Conservation (phyloP, 129 eudicot genomes). For the Tagetes erecta region DNA sequence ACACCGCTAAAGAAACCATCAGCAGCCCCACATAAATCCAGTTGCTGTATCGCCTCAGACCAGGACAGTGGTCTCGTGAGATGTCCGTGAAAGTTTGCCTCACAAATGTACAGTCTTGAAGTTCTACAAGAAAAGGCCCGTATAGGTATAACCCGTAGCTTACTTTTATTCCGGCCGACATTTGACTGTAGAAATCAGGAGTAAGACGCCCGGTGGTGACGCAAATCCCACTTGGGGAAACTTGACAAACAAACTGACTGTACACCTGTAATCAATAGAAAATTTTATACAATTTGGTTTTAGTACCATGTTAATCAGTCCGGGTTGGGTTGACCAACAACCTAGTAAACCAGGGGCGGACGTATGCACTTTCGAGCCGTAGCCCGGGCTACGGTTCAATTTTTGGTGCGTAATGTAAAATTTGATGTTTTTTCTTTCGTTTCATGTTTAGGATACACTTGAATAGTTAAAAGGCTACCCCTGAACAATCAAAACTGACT, state of each 20-base stretch:
- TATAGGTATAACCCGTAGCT: constrained; percentile 68
- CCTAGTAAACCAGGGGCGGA: too few species aligned
- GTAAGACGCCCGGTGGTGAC: constrained; percentile 80
- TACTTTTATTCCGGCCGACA: constrained; percentile 70
- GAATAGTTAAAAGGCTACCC: too few species aligned
- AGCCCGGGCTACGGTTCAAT: too few species aligned
- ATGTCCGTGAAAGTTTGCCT: constrained; percentile 66
- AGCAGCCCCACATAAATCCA: constrained; percentile 76
- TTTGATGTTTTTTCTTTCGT: too few species aligned
- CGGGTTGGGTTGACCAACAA: too few species aligned
- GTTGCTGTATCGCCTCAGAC: constrained; percentile 58
- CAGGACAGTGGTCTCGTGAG: constrained; percentile 61
- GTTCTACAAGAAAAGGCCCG: constrained; percentile 75
- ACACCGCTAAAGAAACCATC: constrained; percentile 74
- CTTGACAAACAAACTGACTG: constrained; percentile 70
- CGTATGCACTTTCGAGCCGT: too few species aligned
- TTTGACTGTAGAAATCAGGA: constrained; percentile 69
- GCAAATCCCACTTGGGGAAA: constrained; percentile 66
- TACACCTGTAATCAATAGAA: constrained; percentile 51
- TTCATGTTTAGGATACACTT: too few species aligned
- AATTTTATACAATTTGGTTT: too few species aligned
- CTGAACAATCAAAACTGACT: too few species aligned
- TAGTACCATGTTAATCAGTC: too few species aligned
- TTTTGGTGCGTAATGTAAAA: too few species aligned
- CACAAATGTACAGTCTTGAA: constrained; percentile 81